Evolutionary conservation across 805 yeast genomes (phyloP), one percentile per base, ranked within the genome.

Genomic region (Wickerhamiella alocasiicola): DNA sequence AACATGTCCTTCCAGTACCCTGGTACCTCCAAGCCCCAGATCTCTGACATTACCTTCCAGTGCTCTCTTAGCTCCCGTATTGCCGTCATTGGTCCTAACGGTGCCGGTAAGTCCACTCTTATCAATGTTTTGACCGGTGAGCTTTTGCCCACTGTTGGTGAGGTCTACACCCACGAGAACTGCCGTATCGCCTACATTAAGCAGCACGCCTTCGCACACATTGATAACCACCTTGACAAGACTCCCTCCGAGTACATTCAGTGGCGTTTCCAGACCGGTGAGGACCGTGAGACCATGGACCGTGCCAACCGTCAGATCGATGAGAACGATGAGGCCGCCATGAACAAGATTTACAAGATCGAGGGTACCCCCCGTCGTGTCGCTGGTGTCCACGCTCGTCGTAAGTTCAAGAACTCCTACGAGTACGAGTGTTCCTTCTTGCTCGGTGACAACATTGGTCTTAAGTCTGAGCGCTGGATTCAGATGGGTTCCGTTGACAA

Each of bases 221-320:
- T 91, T 63, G 99, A 93, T 71, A 77, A 81, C 65, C 98, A 91
- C 67, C 77, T 88, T 68, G 99, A 91, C 78, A 83, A 81, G 78
- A 91, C 99, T 63, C 98, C 98, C 65, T 85, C 96, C 62, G 98
- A 91, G 76, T 91, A 91, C 76, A 91, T 91, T 60, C 98, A 91
- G 76, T 91, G 98, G 98, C 91, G 98, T 81, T 91, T 88, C 96
- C 98, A 91, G 76, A 91, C 98, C 65, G 98, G 98, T 87, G 98
- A 91, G 76, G 98, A 91, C 72, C 85, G 98, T 76, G 98, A 91
- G 77, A 91, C 98, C 71, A 91, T 91, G 98, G 98, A 91, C 77
- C 83, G 97, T 76, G 98, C 97, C 66, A 84, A 93, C 69, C 84
- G 98, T 77, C 88, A 80, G 68, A 85, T 91, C 67, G 85, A 81